Conservation (phyloP, 768 basidiomycete species). For the Nidularia sp. region DNA sequence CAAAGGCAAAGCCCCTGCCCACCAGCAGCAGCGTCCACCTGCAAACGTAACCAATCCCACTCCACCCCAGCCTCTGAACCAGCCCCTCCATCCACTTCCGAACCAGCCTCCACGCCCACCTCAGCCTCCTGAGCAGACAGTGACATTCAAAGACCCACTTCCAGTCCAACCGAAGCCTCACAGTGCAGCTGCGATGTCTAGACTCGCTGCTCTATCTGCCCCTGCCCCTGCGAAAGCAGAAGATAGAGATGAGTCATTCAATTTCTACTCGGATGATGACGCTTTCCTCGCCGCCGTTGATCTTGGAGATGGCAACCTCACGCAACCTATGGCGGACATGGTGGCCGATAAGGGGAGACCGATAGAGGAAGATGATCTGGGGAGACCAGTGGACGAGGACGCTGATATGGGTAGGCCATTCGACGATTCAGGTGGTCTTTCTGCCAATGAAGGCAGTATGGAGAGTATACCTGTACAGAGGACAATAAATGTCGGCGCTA, state of each 20-base stretch:
- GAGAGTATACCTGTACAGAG: background rate
- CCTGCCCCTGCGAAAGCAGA: slow-evolving; percentile 8
- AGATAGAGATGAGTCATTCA: slow-evolving; percentile 34
- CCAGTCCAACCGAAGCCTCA: background rate
- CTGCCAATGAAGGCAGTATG: slow-evolving; percentile 11
- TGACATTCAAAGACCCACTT: slow-evolving; percentile 4
- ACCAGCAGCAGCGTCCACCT: background rate
- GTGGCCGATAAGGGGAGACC: slow-evolving; percentile 39
- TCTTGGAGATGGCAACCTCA: slow-evolving; percentile 36
- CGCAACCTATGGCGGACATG: slow-evolving; percentile 31
- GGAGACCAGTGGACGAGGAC: slow-evolving; percentile 5
- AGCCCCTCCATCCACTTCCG: background rate
- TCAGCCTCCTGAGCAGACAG: slow-evolving; percentile 4
- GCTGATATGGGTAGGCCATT: slow-evolving; percentile 31
- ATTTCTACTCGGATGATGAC: slow-evolving; percentile 63
- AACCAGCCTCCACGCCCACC: slow-evolving; percentile 5
- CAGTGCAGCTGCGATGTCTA: background rate
- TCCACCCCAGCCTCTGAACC: slow-evolving; percentile 1
- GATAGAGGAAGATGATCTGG: slow-evolving; percentile 29
- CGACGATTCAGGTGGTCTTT: slow-evolving; percentile 36
- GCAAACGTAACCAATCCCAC: slow-evolving; percentile 5
- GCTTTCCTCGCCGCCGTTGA: slow-evolving; percentile 58
- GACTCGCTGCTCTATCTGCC: background rate
- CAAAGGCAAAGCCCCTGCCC: background rate
- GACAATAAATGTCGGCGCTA: background rate